A percentile compares a stretch with the other conserved stretches of the same genome.
phyloP scores from a whole-genome alignment of 1,139 yeast genomes.

The Geotrichum cucujoidarum region DNA sequence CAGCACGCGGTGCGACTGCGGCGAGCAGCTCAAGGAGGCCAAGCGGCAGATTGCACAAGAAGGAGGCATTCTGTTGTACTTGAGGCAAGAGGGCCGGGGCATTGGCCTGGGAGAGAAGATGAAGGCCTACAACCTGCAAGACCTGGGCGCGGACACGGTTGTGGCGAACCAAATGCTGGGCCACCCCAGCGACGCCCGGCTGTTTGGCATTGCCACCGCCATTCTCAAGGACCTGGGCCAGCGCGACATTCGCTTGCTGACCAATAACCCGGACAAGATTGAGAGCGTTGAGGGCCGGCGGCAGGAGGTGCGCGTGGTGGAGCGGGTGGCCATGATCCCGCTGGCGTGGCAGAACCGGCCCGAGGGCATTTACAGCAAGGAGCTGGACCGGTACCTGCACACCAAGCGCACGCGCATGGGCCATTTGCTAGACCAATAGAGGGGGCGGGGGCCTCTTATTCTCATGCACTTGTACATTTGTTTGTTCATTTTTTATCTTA shows the following conservation, averaged over 20 bases:
- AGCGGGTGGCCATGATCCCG: conserved; percentile 95
- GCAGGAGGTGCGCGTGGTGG: conserved; percentile 62
- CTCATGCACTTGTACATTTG: neutral
- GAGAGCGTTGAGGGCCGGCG: conserved; percentile 87
- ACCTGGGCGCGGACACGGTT: conserved; percentile 96
- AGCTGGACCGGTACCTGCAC: conserved; percentile 85
- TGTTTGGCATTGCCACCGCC: conserved; percentile 90
- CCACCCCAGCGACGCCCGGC: conserved; percentile 97
- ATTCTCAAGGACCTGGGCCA: conserved; percentile 80
- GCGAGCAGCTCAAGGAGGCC: conserved; percentile 97
- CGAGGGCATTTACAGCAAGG: conserved; percentile 71
- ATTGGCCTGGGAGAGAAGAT: conserved; percentile 95
- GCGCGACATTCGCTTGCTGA: conserved; percentile 65
- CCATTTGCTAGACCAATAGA: conserved; percentile 54
- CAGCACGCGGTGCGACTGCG: conserved; percentile 98
- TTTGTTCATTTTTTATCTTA: neutral
- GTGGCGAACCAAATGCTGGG: conserved; percentile 88
- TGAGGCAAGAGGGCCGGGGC: conserved; percentile 97
- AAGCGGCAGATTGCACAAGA: conserved; percentile 82
- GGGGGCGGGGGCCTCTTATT: neutral
- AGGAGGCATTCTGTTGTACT: conserved; percentile 93
- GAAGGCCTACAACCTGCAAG: conserved; percentile 95
- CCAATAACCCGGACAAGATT: conserved; percentile 95
- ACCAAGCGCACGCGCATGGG: conserved; percentile 98
- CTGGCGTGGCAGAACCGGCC: conserved; percentile 72